phyloP scores from a whole-genome alignment of 2,329 filamentous ascomycete species.

The Fusarium napiforme region DNA sequence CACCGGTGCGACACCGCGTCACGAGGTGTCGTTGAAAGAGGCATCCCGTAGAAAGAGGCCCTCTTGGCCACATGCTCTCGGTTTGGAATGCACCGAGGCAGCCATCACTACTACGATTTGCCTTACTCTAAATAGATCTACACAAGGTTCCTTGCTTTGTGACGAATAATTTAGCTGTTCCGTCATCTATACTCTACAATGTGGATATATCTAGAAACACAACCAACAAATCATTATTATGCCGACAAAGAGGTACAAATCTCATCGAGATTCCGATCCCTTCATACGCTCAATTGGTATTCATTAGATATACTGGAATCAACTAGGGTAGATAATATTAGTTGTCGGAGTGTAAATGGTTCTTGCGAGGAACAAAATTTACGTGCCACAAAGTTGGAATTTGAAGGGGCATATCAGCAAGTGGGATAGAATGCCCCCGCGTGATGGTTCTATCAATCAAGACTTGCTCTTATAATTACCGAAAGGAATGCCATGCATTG shows the following conservation, averaged over 20 bases:
- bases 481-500: slow-evolving; percentile 1
- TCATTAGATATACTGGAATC: slow-evolving; percentile 14
- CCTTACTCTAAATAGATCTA: not conserved
- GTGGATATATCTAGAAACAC: not conserved
- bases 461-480: not conserved
- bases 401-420: not conserved
- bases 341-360: not conserved
- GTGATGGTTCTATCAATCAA: not conserved
- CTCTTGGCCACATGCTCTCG: not conserved
- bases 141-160: not conserved
- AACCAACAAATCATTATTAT: not conserved
- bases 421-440: not conserved
- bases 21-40: slow-evolving; percentile 14
- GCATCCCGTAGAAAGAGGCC: slow-evolving; percentile 10
- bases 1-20: not conserved
- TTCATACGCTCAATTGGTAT: not conserved
- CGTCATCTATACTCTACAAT: not conserved
- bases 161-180: not conserved
- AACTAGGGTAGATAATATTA: not conserved
- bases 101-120: not conserved
- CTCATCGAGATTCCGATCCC: not conserved
- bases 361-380: not conserved
- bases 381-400: not conserved
- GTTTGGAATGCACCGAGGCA: slow-evolving; percentile 5
- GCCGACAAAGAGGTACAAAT: not conserved